phyloP scores from a whole-genome alignment of 495 filamentous ascomycete genomes.

The Podospora sp. region DNA sequence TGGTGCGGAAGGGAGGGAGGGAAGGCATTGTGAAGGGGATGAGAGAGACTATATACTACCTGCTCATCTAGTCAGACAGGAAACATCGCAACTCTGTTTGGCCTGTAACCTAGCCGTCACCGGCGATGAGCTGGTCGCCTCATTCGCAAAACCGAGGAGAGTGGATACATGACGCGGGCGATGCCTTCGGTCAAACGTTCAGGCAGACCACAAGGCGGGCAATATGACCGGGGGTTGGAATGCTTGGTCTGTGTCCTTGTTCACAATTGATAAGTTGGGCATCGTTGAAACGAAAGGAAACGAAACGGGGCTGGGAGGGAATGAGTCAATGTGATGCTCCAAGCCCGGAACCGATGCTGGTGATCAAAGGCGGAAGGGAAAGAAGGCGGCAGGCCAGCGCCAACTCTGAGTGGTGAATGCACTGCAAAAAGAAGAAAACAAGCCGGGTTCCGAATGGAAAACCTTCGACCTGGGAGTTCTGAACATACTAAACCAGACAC shows the following conservation, averaged over 20 bases:
- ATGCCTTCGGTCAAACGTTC: constrained; percentile 23
- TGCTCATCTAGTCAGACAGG: background rate
- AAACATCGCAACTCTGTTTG: background rate
- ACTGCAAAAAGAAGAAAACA: background rate
- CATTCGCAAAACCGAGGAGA: background rate
- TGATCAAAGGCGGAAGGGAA: background rate
- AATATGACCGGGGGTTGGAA: constrained; percentile 1
- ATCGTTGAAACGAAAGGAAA: constrained; percentile 1
- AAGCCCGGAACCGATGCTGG: background rate
- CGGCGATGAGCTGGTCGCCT: background rate
- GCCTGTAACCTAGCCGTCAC: background rate
- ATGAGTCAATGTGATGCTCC: background rate
- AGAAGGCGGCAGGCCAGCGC: background rate
- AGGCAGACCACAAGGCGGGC: constrained; percentile 31
- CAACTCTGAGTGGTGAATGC: background rate
- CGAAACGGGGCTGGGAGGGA: background rate
- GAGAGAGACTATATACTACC: background rate
- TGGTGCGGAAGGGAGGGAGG: background rate
- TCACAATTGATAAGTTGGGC: constrained; percentile 16
- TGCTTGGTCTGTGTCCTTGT: constrained; percentile 17
- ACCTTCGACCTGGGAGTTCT: background rate
- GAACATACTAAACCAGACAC: background rate
- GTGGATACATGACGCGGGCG: constrained; percentile 3
- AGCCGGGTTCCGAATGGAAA: background rate
- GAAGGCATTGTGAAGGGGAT: background rate